These are phyloP conservation scores for Tuber aestivum DNA, from an alignment of 495 filamentous ascomycete genomes.

Conservation along the genomic window DNA sequence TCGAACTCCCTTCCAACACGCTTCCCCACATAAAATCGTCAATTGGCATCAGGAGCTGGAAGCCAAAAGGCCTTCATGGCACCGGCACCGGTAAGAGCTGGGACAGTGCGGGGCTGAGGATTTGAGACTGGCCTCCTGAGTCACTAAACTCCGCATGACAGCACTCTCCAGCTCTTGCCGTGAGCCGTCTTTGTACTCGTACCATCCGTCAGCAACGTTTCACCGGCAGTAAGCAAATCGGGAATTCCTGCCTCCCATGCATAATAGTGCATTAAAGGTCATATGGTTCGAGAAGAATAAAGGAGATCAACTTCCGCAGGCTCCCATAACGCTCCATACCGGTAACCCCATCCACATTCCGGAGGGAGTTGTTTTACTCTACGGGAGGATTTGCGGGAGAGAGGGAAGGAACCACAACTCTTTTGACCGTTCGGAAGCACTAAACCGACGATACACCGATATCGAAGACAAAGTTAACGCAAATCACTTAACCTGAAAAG, in stretches of 20 bases:
- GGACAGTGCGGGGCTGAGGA: background rate
- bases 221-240: background rate
- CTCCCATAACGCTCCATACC: background rate
- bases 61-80: background rate
- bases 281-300: background rate
- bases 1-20: background rate
- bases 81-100: background rate
- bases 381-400: background rate
- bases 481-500: background rate
- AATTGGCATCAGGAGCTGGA: background rate
- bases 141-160: background rate
- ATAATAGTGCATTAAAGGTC: background rate
- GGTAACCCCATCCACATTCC: background rate
- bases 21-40: background rate
- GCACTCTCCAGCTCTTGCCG: background rate
- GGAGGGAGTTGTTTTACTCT: background rate
- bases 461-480: background rate
- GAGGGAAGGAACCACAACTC: background rate
- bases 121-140: background rate
- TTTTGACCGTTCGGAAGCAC: background rate
- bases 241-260: background rate
- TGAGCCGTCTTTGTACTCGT: background rate
- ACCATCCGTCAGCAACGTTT: background rate
- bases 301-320: background rate
- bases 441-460: background rate